Percentiles rank a stretch among this genome's conserved stretches.
These are phyloP conservation scores for Tuber microsphaerosporum DNA, from an alignment of 495 filamentous ascomycete genomes.

Conservation along the genomic window DNA sequence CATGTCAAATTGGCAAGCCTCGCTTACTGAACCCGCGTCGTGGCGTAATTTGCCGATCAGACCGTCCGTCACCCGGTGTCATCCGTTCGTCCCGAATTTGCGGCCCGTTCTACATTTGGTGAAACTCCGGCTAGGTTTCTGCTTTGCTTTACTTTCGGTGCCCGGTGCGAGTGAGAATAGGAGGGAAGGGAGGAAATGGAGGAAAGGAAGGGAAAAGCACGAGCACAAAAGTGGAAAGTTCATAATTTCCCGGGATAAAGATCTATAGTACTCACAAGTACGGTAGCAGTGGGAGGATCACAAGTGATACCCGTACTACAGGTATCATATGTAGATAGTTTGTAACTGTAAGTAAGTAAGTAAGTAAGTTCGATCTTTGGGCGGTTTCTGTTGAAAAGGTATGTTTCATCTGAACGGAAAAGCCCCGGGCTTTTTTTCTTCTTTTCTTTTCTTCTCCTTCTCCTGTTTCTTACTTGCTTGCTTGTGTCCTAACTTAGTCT, in stretches of 20 bases:
- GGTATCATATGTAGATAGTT: too few species aligned
- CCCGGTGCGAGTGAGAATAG: neutral
- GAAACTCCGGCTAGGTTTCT: constrained; percentile 24
- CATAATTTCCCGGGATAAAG: neutral
- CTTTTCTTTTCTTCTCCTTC: neutral
- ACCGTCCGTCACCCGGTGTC: constrained; percentile 35
- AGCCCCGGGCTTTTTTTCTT: neutral
- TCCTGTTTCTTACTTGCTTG: too few species aligned
- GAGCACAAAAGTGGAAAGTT: neutral
- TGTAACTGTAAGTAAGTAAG: too few species aligned
- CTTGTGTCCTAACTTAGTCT: too few species aligned
- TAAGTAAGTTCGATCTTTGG: neutral
- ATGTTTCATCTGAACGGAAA: neutral
- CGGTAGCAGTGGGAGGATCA: too few species aligned
- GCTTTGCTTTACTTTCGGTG: constrained; percentile 17
- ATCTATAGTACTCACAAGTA: too few species aligned
- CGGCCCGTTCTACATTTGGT: constrained; percentile 39
- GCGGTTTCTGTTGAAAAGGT: neutral
- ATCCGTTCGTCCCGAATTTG: constrained; percentile 23
- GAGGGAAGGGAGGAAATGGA: neutral
- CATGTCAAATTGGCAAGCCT: constrained; percentile 37
- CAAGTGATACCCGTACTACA: neutral
- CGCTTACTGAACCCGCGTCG: constrained; percentile 28
- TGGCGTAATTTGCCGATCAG: constrained; percentile 37
- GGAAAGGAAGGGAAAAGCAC: too few species aligned